These are phyloP conservation scores for Carpinus viminea DNA, from an alignment of 306 rosid genomes.

Conservation along the genomic window DNA sequence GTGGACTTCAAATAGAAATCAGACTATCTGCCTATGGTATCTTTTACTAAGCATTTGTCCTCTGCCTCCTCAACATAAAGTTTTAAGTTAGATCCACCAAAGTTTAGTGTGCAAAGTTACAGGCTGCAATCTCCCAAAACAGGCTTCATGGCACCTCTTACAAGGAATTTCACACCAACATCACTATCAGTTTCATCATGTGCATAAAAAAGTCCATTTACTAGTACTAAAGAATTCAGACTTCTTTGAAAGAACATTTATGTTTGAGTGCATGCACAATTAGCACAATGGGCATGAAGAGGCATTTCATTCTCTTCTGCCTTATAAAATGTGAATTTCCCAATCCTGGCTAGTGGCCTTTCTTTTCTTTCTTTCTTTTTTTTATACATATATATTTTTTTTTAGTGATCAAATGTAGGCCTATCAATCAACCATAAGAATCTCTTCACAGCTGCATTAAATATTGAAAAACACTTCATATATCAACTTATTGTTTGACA, in stretches of 20 bases:
- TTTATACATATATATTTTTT: no score
- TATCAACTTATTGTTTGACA: neutral
- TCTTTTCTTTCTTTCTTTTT: neutral
- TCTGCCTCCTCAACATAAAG: neutral
- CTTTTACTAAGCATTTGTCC: neutral
- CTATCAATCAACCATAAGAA: neutral
- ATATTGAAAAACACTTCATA: neutral
- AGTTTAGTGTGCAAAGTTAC: neutral
- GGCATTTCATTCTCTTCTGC: neutral
- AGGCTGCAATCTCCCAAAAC: neutral
- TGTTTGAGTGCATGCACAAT: neutral
- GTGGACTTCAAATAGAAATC: neutral
- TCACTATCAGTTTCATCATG: slow-evolving; percentile 3
- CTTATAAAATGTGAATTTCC: neutral
- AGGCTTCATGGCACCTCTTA: neutral
- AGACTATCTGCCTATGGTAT: neutral
- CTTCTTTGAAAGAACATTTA: neutral
- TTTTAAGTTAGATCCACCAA: neutral
- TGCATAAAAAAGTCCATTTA: neutral
- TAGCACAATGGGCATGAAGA: neutral
- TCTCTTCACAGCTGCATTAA: neutral
- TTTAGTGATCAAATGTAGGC: neutral
- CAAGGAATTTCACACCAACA: neutral
- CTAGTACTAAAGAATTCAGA: neutral
- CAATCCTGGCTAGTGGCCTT: neutral